Evolutionary conservation across 148 eudicot species (phyloP), one percentile per base, ranked within the genome.

Genomic region (Chenopodium formosanum): DNA sequence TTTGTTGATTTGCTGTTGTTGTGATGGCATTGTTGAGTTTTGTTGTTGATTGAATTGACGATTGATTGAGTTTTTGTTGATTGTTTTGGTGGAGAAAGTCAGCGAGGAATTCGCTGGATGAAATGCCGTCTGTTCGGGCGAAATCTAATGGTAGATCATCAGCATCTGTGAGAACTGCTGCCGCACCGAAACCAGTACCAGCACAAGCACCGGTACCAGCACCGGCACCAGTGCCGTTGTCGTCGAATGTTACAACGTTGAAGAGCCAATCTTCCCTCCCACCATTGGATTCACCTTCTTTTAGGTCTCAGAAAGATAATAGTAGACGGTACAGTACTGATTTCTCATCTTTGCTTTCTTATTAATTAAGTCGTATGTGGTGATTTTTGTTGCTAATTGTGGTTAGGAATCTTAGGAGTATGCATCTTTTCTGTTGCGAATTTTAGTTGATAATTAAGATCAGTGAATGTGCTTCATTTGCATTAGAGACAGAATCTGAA

Each of bases 231-330:
- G 44, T 40, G 5, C 44, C 44, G 44, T 40, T 40, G 7, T 8
- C 56, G 20, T 85, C 89, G 12, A 83, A 67, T 32, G 78, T 73
- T 65, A 78, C 89, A 20, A 64, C 91, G 22, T 37, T 79, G 67
- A 79, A 70, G 70, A 79, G 66, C 14, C 89, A 92, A 34, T 68
- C 87, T 40, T 87, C 93, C 48, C 29, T 94, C n/a, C 98, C 98
- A 9, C 88, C 91, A 25, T 82, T 91, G 74, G 94, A 92, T 86
- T 94, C 98, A 37, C 94, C 94, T 80, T 78, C 83, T 68, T 82
- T 71, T 79, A 85, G 83, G 82, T 52, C 63, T 74, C 84, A 75
- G 17, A 87, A 84, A 84, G 92, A 90, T 81, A 31, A 53, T 46
- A 34, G 23, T 71, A 91, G 79, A 80, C 89, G 93, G 97, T 91